phyloP scores from a whole-genome alignment of 1,284 basidiomycete genomes.

The Moesziomyces sp. region DNA sequence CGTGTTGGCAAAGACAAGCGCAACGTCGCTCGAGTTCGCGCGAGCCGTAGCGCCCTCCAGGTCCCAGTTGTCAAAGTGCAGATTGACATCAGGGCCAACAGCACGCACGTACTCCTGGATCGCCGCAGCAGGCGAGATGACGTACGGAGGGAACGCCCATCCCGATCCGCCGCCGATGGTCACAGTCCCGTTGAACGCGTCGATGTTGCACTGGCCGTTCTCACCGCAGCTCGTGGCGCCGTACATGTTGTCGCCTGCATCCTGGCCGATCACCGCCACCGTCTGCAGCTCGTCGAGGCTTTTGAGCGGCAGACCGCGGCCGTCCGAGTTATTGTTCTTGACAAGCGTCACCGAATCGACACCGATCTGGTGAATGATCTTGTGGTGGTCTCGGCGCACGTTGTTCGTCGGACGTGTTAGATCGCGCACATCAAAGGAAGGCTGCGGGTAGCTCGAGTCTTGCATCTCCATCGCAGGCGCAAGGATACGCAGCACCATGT shows the following conservation, averaged over 20 bases:
- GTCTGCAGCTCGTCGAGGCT: conserved; percentile 21
- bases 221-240: conserved; percentile 36
- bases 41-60: conserved; percentile 34
- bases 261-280: conserved; percentile 39
- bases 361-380: conserved; percentile 53
- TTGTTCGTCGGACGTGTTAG: conserved; percentile 42
- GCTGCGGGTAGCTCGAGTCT: conserved; percentile 30
- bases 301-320: conserved; percentile 42
- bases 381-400: conserved; percentile 50
- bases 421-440: conserved; percentile 46
- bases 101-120: conserved; percentile 32
- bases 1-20: conserved; percentile 75
- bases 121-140: conserved; percentile 43
- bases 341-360: conserved; percentile 51
- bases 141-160: conserved; percentile 64
- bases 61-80: conserved; percentile 43
- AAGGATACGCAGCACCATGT: conserved; percentile 68
- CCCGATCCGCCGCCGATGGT: conserved; percentile 69
- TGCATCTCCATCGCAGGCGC: conserved; percentile 56
- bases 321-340: conserved; percentile 48
- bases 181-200: conserved; percentile 48
- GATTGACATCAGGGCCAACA: conserved; percentile 21
- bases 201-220: conserved; percentile 25
- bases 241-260: conserved; percentile 32
- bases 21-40: conserved; percentile 65